Base-by-base conservation (phyloP, 805 yeast species). In the Metschnikowia drakensbergensis region DNA sequence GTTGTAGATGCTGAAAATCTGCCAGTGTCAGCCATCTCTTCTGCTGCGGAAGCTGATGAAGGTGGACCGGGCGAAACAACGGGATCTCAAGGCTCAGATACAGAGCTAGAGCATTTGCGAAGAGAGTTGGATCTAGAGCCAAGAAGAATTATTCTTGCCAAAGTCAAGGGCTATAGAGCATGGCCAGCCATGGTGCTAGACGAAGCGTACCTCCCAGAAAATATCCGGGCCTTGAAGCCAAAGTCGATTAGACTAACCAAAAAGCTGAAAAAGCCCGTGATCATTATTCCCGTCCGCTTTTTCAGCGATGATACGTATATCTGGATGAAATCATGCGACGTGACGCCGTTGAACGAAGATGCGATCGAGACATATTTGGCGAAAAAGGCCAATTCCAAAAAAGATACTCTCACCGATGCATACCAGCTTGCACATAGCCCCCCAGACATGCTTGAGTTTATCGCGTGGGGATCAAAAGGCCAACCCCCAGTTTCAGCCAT, bases 121-220 rank as follows among this genome's bases (percentile, higher is more conserved):
- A 50, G 38, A 34, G 48, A 44, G 17, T 37, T 55, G 40, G 51
- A 50, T 22, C 52, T 55, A 28, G 50, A 45, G 27, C 61, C 60
- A 11, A 49, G 45, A 7, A 27, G 59, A 6, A 51, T 57, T 3
- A 64, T 88, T 0, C 72, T 88, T 25, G 94, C 94, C 6, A 88
- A 88, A 64, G 82, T 88, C 42, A 88, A 87, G 60, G 95, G 96
- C 6, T 88, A 82, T 61, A 87, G 96, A 2, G 85, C 91, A 37
- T 88, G 96, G 96, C 96, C 96, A 0, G 90, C 91, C 2, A 83
- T 88, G 81, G 82, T 87, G 3, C 76, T 88, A 3, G 84, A 83
- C 1, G 77, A 71, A 50, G 73, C 75, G 13, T 64, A 79, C 6
- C 71, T 88, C 5, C 94, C 96, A 0, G 78, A 69, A 22, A 69